These are phyloP conservation scores for Camelina hispida DNA, from an alignment of 345 rosid genomes.

Conservation along the genomic window DNA sequence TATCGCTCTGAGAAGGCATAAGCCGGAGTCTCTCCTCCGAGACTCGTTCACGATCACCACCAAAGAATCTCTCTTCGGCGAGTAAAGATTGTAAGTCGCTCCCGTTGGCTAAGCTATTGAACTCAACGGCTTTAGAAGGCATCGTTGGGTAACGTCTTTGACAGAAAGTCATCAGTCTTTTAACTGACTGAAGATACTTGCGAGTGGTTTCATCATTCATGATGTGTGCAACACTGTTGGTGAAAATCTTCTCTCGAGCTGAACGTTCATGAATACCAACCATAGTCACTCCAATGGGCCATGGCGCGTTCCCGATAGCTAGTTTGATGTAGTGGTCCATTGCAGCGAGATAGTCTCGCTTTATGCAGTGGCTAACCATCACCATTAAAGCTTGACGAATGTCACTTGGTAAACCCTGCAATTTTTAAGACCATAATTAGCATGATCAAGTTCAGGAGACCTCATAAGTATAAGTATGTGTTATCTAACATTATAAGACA, in stretches of 20 bases:
- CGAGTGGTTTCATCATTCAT: constrained; percentile 99
- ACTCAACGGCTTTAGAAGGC: constrained; percentile 97
- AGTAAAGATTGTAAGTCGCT: constrained; percentile 89
- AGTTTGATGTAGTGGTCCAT: constrained; percentile 95
- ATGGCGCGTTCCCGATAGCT: constrained; percentile 97
- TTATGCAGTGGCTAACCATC: constrained; percentile 81
- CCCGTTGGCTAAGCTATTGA: constrained; percentile 96
- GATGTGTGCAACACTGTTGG: constrained; percentile 97
- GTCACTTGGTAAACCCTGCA: constrained; percentile 82
- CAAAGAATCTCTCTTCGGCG: constrained; percentile 66
- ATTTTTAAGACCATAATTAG: constrained; percentile 10
- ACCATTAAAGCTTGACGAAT: constrained; percentile 84
- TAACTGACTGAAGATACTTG: constrained; percentile 88
- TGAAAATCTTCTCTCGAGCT: constrained; percentile 95
- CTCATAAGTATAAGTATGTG: not conserved
- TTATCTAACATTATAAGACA: constrained; percentile 12
- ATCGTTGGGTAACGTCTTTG: constrained; percentile 89
- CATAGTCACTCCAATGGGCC: constrained; percentile 99
- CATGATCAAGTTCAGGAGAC: not conserved
- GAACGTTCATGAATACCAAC: constrained; percentile 99
- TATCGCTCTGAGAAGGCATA: constrained; percentile 71
- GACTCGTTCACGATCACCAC: constrained; percentile 47
- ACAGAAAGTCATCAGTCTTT: constrained; percentile 96
- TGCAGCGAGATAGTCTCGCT: constrained; percentile 94
- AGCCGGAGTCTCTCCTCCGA: constrained; percentile 69